Conservation (phyloP, 2,329 filamentous ascomycete species). For the Penicillium sp. region DNA sequence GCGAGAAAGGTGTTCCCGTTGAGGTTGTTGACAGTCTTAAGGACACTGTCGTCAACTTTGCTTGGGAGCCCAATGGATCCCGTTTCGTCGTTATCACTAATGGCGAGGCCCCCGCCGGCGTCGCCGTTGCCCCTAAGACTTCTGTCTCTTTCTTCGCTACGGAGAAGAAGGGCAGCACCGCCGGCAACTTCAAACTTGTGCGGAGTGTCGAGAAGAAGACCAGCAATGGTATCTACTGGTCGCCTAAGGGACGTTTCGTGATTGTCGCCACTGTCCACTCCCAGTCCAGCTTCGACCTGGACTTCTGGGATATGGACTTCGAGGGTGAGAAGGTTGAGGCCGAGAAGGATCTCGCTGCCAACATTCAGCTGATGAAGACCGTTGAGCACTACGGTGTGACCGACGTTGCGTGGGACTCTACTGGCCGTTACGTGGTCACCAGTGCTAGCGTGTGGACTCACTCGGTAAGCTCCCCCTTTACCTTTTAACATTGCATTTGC, state of each 20-base stretch:
- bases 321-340: constrained; percentile 93
- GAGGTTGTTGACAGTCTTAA: constrained; percentile 98
- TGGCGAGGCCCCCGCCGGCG: constrained; percentile 76
- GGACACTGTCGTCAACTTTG: constrained; percentile 98
- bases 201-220: constrained; percentile 98
- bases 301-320: constrained; percentile 98
- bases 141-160: constrained; percentile 95
- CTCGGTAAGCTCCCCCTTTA: constrained; percentile 65
- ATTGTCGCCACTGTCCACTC: constrained; percentile 92
- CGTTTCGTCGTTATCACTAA: constrained; percentile 97
- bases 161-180: constrained; percentile 83
- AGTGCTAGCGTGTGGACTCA: constrained; percentile 97
- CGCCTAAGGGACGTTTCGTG: constrained; percentile 91
- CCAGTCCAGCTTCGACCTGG: constrained; percentile 90
- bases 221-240: constrained; percentile 99
- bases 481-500: constrained; percentile 12
- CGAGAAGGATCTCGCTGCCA: constrained; percentile 92
- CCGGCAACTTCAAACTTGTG: constrained; percentile 96
- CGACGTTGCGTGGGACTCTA: constrained; percentile 97
- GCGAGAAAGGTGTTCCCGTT: constrained; percentile 96
- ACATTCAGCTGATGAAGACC: constrained; percentile 91
- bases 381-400: constrained; percentile 97
- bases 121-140: constrained; percentile 89
- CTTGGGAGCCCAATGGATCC: constrained; percentile 98
- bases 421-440: constrained; percentile 89